These are phyloP conservation scores for Psilocybe cyanescens DNA, from an alignment of 768 basidiomycete species.

Conservation along the genomic window DNA sequence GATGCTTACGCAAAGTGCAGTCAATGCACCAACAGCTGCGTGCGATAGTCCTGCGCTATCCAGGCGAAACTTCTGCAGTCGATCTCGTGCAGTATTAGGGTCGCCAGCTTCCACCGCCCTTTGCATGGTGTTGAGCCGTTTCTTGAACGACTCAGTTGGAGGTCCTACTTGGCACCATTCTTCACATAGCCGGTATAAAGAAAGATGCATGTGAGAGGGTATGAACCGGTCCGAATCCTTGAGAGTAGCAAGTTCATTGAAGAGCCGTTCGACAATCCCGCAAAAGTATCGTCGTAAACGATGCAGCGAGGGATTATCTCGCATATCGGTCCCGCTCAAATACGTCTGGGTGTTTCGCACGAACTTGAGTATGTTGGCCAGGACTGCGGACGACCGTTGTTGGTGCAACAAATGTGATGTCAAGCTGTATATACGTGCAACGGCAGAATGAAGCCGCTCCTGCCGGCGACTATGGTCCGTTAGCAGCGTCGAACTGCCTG, in stretches of 20 bases:
- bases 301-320: slow-evolving; percentile 78
- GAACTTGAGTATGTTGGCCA: slow-evolving; percentile 84
- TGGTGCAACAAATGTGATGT: slow-evolving; percentile 79
- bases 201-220: slow-evolving; percentile 73
- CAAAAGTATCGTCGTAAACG: slow-evolving; percentile 90
- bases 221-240: slow-evolving; percentile 80
- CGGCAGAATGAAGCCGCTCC: slow-evolving; percentile 81
- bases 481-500: slow-evolving; percentile 40
- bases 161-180: slow-evolving; percentile 92
- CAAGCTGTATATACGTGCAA: slow-evolving; percentile 87
- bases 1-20: slow-evolving; percentile 86
- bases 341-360: slow-evolving; percentile 82
- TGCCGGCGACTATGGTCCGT: slow-evolving; percentile 69
- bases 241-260: slow-evolving; percentile 71
- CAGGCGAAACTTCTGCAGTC: slow-evolving; percentile 62
- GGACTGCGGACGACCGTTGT: slow-evolving; percentile 68
- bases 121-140: slow-evolving; percentile 73
- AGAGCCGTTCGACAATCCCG: slow-evolving; percentile 84
- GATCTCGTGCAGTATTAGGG: slow-evolving; percentile 52
- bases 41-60: slow-evolving; percentile 76
- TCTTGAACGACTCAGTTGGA: slow-evolving; percentile 72
- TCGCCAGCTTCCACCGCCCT: slow-evolving; percentile 62
- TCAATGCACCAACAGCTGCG: slow-evolving; percentile 85
- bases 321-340: slow-evolving; percentile 70
- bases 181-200: slow-evolving; percentile 84